These are phyloP conservation scores for Solanum ossicruentum DNA, from an alignment of 257 asterid species.

Conservation along the genomic window DNA sequence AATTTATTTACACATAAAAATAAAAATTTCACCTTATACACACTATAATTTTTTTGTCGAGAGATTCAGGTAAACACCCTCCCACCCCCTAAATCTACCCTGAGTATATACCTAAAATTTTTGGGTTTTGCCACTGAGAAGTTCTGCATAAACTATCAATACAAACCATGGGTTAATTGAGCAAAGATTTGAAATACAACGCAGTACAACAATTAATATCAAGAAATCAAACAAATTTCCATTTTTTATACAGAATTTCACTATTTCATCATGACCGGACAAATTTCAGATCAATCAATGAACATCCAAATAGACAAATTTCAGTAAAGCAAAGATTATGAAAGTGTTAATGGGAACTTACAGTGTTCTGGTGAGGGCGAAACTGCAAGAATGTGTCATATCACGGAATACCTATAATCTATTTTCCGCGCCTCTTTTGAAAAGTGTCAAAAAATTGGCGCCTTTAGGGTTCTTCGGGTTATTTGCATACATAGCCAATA, in stretches of 20 bases:
- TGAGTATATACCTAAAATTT: background rate
- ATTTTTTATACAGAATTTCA: background rate
- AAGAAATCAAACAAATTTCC: background rate
- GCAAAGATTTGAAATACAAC: background rate
- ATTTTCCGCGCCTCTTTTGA: background rate
- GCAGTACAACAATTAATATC: background rate
- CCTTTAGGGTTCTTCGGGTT: background rate
- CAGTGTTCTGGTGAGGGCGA: constrained; percentile 26
- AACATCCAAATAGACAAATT: background rate
- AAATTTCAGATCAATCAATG: background rate
- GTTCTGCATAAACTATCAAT: background rate
- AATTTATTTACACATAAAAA: background rate
- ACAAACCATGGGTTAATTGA: background rate
- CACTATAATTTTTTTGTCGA: background rate
- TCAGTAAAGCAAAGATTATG: background rate
- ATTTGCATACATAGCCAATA: background rate
- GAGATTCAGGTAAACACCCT: background rate
- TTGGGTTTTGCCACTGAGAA: background rate
- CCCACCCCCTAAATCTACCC: background rate
- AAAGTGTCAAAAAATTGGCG: background rate
- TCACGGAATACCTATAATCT: constrained; percentile 9
- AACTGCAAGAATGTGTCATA: constrained; percentile 36
- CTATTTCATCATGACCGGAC: background rate
- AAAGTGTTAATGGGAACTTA: constrained; percentile 17
- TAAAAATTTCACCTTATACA: background rate